phyloP scores from a whole-genome alignment of 805 yeast genomes.

The Kregervanrija fluxuum region DNA sequence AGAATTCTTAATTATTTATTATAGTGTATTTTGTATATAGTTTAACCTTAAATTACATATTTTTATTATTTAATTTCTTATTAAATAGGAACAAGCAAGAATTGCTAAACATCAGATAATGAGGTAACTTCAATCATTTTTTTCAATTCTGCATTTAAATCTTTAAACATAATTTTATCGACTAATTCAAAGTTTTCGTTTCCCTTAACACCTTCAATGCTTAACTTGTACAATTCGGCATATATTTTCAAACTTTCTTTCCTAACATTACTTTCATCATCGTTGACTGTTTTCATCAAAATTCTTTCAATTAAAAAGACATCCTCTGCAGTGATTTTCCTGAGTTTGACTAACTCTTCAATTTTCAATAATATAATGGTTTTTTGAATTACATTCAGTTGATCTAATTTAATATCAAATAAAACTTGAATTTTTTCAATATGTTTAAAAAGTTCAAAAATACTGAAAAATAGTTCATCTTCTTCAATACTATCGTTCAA shows the following conservation, averaged over 20 bases:
- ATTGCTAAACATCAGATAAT: too few relatives aligned
- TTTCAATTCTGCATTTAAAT: conserved; percentile 1
- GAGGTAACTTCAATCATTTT: too few relatives aligned
- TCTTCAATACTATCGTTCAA: not conserved
- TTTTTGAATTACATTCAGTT: too few relatives aligned
- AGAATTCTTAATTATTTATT: not conserved
- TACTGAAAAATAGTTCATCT: conserved; percentile 1
- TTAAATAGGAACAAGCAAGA: too few relatives aligned
- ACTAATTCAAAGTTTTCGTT: conserved; percentile 7
- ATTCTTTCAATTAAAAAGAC: conserved; percentile 10
- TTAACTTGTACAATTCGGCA: conserved; percentile 4
- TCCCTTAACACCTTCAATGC: conserved; percentile 1
- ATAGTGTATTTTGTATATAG: conserved; percentile 1
- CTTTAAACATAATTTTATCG: conserved; percentile 6
- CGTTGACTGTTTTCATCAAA: conserved; percentile 1
- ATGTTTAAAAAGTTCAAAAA: conserved; percentile 3
- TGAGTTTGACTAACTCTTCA: not conserved
- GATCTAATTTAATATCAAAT: conserved; percentile 1
- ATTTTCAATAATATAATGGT: conserved; percentile 1
- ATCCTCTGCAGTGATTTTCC: conserved; percentile 7
- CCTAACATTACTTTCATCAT: conserved; percentile 4
- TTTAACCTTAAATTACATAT: not conserved
- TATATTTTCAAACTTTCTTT: conserved; percentile 8
- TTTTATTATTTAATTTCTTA: too few relatives aligned
- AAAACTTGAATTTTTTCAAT: not conserved